Evolutionary conservation across 2,329 filamentous ascomycete species (phyloP), one percentile per base, ranked within the genome.

Genomic region (Alternaria gaisen): DNA sequence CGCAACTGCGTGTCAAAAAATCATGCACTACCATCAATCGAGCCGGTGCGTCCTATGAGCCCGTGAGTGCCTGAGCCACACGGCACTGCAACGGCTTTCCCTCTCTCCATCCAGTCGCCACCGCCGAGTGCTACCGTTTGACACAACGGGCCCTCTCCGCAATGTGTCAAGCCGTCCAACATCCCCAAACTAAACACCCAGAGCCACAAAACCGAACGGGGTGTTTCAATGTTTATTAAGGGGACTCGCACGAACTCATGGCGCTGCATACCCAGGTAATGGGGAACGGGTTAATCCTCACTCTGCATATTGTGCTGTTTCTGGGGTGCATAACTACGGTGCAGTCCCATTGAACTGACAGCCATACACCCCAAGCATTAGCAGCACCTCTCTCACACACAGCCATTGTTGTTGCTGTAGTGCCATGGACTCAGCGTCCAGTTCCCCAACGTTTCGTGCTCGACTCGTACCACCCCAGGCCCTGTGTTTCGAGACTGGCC

Each of bases 31-130:
- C 36, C 22, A 16, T 50, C 12, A 40, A 56, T 51, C 44, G 53
- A 56, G n/a, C 40, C 52, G 53, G 62, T 61, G 61, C 57, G 55
- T 63, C 61, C 64, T 65, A 63, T 62, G 55, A 61, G 36, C 48
- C 43, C 44, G 53, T n/a, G 30, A 53, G 30, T 46, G 54, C 52
- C 52, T 65, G 65, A 63, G 57, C 61, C 58, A 61, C 59, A 40
- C 52, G 52, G 57, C 44, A 51, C 38, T 24, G 24, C 40, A 54
- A 53, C 46, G 55, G 36, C 47, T 40, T 24, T 36, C 22, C 18
- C 44, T 43, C 50, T 24, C 28, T 18, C 20, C 41, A 12, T 41
- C 53, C 28, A 46, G 42, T 58, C 47, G 56, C 56, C 38, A 42
- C 47, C 41, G 41, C 32, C 11, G 36, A 18, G 36, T 54, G 32